A percentile compares a stretch with the other conserved stretches of the same genome.
phyloP scores from a whole-genome alignment of 306 rosid genomes.

The Pachyrhizus erosus region DNA sequence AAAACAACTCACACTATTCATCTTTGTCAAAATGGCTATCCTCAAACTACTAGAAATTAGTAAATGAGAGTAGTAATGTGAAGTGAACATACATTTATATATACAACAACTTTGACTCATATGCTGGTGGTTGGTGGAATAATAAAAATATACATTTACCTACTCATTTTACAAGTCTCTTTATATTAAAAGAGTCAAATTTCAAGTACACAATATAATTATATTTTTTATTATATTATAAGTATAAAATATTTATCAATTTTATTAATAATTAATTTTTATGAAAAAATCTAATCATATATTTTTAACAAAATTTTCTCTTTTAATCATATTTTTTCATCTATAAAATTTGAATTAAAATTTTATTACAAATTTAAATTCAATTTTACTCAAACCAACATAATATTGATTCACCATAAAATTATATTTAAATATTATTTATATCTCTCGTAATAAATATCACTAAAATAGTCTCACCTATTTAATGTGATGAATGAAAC shows the following conservation, averaged over 20 bases:
- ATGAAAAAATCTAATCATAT: too few species aligned
- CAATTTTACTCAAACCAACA: too few species aligned
- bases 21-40: neutral
- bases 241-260: too few species aligned
- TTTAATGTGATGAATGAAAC: neutral
- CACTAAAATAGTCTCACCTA: neutral
- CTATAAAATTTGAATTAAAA: too few species aligned
- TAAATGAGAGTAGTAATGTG: neutral
- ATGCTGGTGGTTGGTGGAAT: neutral
- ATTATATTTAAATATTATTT: neutral
- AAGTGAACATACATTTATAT: neutral
- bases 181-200: neutral
- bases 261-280: too few species aligned
- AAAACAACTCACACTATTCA: constrained; percentile 15
- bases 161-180: neutral
- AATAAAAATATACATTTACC: neutral
- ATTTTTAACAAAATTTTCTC: too few species aligned
- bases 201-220: neutral
- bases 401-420: too few species aligned
- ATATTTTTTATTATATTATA: neutral
- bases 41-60: neutral
- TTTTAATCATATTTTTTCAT: too few species aligned
- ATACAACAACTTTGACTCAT: neutral
- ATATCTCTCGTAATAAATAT: neutral
- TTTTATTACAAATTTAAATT: too few species aligned